A percentile compares a stretch with the other conserved stretches of the same genome.
phyloP scores from a whole-genome alignment of 345 rosid genomes.

The Leavenworthia alabamica region DNA sequence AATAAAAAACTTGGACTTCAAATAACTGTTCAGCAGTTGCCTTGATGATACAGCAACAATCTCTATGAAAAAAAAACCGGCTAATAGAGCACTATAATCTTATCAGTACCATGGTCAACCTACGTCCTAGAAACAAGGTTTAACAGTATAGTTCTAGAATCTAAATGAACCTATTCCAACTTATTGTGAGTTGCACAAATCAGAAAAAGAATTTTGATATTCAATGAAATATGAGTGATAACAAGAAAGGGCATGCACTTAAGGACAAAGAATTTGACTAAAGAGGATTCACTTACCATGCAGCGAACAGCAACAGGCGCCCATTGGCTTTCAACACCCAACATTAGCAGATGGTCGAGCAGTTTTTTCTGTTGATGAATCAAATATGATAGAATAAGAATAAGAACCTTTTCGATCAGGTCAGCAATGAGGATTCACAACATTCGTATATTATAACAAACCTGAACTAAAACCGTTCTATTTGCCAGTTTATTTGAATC shows the following conservation, averaged over 20 bases:
- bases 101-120: constrained; percentile 6
- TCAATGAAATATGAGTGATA: background rate
- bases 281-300: constrained; percentile 44
- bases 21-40: too few relatives aligned
- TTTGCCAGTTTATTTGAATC: constrained; percentile 76
- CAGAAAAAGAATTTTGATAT: background rate
- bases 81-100: background rate
- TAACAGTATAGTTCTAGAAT: background rate
- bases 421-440: background rate
- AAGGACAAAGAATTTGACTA: background rate
- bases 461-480: constrained; percentile 86
- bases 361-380: constrained; percentile 56
- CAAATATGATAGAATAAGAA: constrained; percentile 22
- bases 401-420: background rate
- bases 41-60: background rate
- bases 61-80: background rate
- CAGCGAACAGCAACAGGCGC: constrained; percentile 86
- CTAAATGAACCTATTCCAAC: background rate
- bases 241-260: background rate
- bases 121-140: constrained; percentile 14
- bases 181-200: background rate
- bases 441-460: constrained; percentile 26
- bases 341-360: constrained; percentile 72
- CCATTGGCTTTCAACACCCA: constrained; percentile 97
- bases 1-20: constrained; percentile 3